These are phyloP conservation scores for Alternaria solani DNA, from an alignment of 2,329 filamentous ascomycete species.

Conservation along the genomic window DNA sequence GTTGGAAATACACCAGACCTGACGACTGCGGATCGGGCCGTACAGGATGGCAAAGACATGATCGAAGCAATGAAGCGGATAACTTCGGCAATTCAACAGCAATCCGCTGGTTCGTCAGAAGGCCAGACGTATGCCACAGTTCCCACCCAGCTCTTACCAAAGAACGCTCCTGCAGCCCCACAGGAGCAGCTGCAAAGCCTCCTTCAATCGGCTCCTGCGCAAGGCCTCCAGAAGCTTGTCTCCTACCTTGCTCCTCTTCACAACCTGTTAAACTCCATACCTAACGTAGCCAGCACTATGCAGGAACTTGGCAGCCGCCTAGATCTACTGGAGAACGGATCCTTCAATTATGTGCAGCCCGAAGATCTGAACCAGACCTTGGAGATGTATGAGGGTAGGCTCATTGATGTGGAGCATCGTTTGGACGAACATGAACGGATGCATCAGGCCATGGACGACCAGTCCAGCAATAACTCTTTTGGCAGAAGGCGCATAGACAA, in stretches of 20 bases:
- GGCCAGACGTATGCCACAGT: slow-evolving; percentile 29
- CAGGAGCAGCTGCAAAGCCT: slow-evolving; percentile 45
- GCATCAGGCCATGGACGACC: slow-evolving; percentile 42
- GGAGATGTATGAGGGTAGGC: slow-evolving; percentile 70
- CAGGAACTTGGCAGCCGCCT: slow-evolving; percentile 70
- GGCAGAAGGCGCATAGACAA: slow-evolving; percentile 42
- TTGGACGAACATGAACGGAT: slow-evolving; percentile 52
- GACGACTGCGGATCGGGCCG: slow-evolving; percentile 41
- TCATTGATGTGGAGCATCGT: slow-evolving; percentile 72
- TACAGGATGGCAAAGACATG: slow-evolving; percentile 47
- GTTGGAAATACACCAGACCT: slow-evolving; percentile 53
- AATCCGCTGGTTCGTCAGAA: slow-evolving; percentile 21
- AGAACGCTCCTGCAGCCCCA: slow-evolving; percentile 32
- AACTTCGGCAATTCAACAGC: slow-evolving; percentile 36
- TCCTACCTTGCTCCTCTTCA: slow-evolving; percentile 49
- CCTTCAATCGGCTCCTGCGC: slow-evolving; percentile 43
- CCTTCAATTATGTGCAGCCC: slow-evolving; percentile 70
- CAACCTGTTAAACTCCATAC: slow-evolving; percentile 49
- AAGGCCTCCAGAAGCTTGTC: slow-evolving; percentile 45
- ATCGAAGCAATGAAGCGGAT: slow-evolving; percentile 41
- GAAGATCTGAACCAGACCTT: slow-evolving; percentile 75
- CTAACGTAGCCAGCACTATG: slow-evolving; percentile 58
- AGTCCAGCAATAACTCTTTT: slow-evolving; percentile 37
- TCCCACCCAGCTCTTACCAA: slow-evolving; percentile 33
- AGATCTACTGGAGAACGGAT: slow-evolving; percentile 73